Percentiles rank a stretch among this genome's conserved stretches.
These are phyloP conservation scores for Tribonema minus DNA, from an alignment of 108 stramenopile species.

Conservation along the genomic window DNA sequence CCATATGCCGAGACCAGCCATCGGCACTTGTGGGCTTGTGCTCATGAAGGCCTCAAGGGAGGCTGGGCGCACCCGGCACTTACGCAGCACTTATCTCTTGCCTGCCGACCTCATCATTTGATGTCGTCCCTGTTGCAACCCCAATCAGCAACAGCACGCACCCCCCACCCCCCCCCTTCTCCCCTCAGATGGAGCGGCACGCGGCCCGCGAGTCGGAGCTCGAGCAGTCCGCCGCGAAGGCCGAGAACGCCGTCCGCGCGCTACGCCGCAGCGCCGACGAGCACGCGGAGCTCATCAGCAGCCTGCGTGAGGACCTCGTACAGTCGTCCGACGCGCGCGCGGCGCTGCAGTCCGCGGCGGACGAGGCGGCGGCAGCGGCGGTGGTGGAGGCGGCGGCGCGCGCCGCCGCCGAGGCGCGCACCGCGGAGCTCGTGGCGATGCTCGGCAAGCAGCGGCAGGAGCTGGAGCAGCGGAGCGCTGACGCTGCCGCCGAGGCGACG, in stretches of 20 bases:
- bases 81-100: too few relatives aligned
- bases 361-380: too few relatives aligned
- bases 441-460: neutral
- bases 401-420: neutral
- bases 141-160: neutral
- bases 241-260: neutral
- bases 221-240: neutral
- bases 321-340: too few relatives aligned
- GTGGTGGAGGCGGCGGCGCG: neutral
- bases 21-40: too few relatives aligned
- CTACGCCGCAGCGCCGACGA: neutral
- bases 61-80: too few relatives aligned
- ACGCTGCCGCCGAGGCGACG: neutral
- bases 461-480: neutral
- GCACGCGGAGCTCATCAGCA: conserved; percentile 9
- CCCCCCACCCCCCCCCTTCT: neutral
- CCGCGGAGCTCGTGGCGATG: neutral
- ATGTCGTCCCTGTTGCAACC: too few relatives aligned
- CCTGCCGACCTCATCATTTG: too few relatives aligned
- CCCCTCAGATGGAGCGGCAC: neutral
- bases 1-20: too few relatives aligned
- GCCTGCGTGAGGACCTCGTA: too few relatives aligned
- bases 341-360: too few relatives aligned
- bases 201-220: neutral
- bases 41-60: too few relatives aligned